These are phyloP conservation scores for Naumovozyma baii DNA, from an alignment of 805 yeast genomes.

Conservation along the genomic window DNA sequence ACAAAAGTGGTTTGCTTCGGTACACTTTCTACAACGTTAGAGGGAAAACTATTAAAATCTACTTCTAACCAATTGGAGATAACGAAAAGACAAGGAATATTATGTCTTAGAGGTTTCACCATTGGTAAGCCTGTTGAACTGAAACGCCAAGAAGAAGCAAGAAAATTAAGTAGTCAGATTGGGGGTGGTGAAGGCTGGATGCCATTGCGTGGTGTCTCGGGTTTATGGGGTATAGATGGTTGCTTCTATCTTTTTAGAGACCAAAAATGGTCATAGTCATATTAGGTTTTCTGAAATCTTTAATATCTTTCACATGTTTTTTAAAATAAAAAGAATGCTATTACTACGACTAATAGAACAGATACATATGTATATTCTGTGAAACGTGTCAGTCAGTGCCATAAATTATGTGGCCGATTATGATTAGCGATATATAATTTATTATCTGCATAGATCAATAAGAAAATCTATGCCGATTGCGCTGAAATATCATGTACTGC, in stretches of 20 bases:
- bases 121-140: constrained; percentile 43
- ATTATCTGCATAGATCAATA: too few species aligned
- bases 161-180: constrained; percentile 23
- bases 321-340: too few species aligned
- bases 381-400: too few species aligned
- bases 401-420: too few species aligned
- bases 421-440: too few species aligned
- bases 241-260: constrained; percentile 44
- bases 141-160: constrained; percentile 24
- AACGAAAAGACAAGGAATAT: constrained; percentile 38
- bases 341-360: too few species aligned
- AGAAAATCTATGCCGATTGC: too few species aligned
- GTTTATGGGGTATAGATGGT: constrained; percentile 63
- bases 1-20: constrained; percentile 38
- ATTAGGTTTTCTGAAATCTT: too few species aligned
- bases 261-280: too few species aligned
- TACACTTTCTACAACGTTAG: constrained; percentile 49
- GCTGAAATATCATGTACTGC: too few species aligned
- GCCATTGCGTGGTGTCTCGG: constrained; percentile 43
- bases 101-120: constrained; percentile 55
- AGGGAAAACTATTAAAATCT: constrained; percentile 41
- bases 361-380: too few species aligned
- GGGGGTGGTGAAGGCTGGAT: constrained; percentile 43
- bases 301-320: too few species aligned
- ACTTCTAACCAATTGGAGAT: constrained; percentile 27